Evolutionary conservation across 2,329 filamentous ascomycete genomes (phyloP), one percentile per base, ranked within the genome.

Genomic region (Penicillium thymicola): DNA sequence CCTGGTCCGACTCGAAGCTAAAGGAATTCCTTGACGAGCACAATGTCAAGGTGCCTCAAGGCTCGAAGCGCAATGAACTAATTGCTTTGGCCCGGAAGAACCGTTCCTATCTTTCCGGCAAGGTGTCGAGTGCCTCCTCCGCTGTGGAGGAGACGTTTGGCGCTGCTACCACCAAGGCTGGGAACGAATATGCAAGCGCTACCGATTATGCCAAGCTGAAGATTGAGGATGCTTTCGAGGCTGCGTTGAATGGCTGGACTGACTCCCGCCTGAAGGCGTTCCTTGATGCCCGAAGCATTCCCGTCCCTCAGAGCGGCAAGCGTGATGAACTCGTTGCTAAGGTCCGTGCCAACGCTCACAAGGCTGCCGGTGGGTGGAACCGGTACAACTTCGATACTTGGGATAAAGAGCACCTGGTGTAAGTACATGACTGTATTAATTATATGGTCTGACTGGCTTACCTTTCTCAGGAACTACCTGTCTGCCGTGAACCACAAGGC

Each of bases 11-110:
- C 70, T 87, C 83, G 67, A 81, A 96, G 74, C 82, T 99, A 72
- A 97, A 97, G 82, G 88, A 90, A 61, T 97, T 94, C 79, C 86
- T 86, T 54, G 93, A 97, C 79, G 90, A 92, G 82, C 94, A 97
- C 67, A 85, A 86, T 56, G 89, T 99, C 70, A 82, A 82, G 79
- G 90, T 97, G 49, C 94, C 94, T 10, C 93, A 97, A 71, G 94
- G 93, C 46, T 95, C 90, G 70, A 92, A 89, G 80, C 80, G 85
- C 65, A 95, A 97, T 68, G 93, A 99, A 75, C 83, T 97, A 27
- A 81, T 95, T 51, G 92, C 93, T 51, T 84, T 97, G 60, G 88
- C 93, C 61, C 91, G 93, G 72, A 95, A 94, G 81, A 85, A 96
- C 77, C 88, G 89, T 18, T 87, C 86, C 58, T 87, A 91, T 67